Evolutionary conservation across 2,329 filamentous ascomycete species (phyloP), one percentile per base, ranked within the genome.

Genomic region (Fusarium sp.): DNA sequence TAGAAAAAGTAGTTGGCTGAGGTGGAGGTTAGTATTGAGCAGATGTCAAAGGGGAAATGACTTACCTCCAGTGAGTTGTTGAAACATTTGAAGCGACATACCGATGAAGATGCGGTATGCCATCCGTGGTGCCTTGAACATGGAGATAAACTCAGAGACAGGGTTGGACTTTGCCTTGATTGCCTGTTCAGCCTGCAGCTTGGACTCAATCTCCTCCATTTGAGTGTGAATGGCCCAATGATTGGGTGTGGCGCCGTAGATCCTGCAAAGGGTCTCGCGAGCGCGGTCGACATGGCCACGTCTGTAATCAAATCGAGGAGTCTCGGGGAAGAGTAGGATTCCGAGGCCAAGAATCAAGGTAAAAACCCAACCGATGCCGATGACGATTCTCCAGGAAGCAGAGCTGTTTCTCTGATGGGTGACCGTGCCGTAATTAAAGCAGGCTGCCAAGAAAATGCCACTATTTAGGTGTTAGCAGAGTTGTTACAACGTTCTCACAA

Each of bases 101-200:
- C 92, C 91, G 1, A 93, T 84, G 0, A 88, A 76, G 1, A 91
- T 90, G 1, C 92, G 87, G 75, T 92, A 92, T 0, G 86, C 80
- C 88, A 93, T 93, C 4, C 89, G 86, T 2, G 91, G 91, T 0
- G 89, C 90, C 54, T 86, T 88, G 76, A 93, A 91, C 84, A 93
- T 92, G 72, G 89, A 87, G 48, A 89, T 80, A 77, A 88, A 87
- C 22, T 86, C 85, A 4, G 82, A 81, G 29, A 86, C 80, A 2
- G 85, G 83, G 29, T 84, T 84, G n/a, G 50, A 20, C 50, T 54
- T 31, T 14, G 78, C 76, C 74, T 84, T 81, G 71, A 83, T 64
- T 37, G 77, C 66, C 4, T 78, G 80, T 75, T 90, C 89, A n/a
- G 85, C 87, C 2, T 84, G 83, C 0, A 89, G 82, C 79, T 90